phyloP scores from a whole-genome alignment of 1,284 basidiomycete genomes.

The Thecaphora frezii region DNA sequence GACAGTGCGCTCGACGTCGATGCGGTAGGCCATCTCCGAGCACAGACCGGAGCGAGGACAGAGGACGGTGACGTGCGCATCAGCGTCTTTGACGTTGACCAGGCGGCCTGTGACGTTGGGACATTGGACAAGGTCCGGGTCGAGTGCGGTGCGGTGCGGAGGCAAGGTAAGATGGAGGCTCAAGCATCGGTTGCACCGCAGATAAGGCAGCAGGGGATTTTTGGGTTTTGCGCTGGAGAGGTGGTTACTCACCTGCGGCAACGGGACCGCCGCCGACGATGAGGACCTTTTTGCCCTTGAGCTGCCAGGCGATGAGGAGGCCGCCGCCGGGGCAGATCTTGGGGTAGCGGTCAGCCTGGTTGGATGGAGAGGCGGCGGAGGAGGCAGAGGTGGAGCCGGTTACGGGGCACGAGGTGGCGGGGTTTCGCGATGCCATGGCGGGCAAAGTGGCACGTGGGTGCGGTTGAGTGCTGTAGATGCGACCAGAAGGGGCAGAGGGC shows the following conservation, averaged over 20 bases:
- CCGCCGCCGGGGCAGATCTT: constrained; percentile 66
- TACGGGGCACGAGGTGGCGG: constrained; percentile 4
- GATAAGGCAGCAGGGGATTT: neutral
- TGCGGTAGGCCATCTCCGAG: constrained; percentile 50
- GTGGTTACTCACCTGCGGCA: constrained; percentile 66
- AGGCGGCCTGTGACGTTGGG: constrained; percentile 29
- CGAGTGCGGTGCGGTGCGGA: neutral
- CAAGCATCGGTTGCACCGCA: too few species aligned
- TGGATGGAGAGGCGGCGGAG: neutral
- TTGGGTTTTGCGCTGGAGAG: neutral
- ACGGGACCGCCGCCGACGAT: constrained; percentile 87
- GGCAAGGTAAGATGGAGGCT: neutral
- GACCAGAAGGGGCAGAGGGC: too few species aligned
- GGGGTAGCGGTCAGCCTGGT: constrained; percentile 37
- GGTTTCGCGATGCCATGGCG: constrained; percentile 31
- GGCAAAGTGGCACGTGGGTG: neutral
- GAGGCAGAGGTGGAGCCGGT: neutral
- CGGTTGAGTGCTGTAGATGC: neutral
- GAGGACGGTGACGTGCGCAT: constrained; percentile 54
- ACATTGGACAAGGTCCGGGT: neutral
- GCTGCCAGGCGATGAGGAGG: constrained; percentile 81
- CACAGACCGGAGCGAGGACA: constrained; percentile 50
- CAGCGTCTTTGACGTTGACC: constrained; percentile 56
- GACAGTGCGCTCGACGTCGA: constrained; percentile 37
- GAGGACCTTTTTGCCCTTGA: constrained; percentile 76